Conservation (phyloP, 305 asterid genomes). For the Fraxinus xanthoxyloides region DNA sequence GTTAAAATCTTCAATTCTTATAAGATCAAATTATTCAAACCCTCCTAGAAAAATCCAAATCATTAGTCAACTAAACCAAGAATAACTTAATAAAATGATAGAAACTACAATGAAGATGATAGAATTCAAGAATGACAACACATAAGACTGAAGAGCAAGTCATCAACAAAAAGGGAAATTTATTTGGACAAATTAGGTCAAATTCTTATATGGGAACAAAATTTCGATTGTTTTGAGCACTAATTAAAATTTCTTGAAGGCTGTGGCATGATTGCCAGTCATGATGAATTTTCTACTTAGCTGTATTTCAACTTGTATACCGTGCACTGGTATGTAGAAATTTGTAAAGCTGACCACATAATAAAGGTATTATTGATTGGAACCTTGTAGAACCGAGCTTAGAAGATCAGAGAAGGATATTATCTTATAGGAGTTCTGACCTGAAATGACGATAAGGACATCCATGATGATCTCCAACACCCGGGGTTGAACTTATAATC, state of each 20-base stretch:
- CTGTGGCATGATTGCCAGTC: constrained; percentile 1
- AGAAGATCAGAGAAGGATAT: not conserved
- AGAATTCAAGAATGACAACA: not conserved
- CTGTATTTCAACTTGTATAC: constrained; percentile 8
- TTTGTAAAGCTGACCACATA: not conserved
- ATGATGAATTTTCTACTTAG: not conserved
- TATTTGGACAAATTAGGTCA: not conserved
- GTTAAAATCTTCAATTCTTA: not conserved
- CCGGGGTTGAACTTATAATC: constrained; percentile 77
- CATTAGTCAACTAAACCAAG: constrained; percentile 1
- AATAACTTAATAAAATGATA: not conserved
- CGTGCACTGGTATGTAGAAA: not conserved
- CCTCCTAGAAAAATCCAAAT: constrained; percentile 7
- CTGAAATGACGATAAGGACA: constrained; percentile 98
- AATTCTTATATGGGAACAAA: not conserved
- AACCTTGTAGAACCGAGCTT: not conserved
- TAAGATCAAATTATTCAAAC: constrained; percentile 11
- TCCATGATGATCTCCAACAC: constrained; percentile 89
- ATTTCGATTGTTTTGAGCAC: not conserved
- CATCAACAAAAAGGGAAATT: not conserved
- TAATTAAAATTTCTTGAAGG: not conserved
- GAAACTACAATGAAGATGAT: not conserved
- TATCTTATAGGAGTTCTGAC: constrained; percentile 35
- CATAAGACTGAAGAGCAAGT: not conserved
- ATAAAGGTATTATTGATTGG: not conserved